phyloP scores from a whole-genome alignment of 2,329 filamentous ascomycete species.

The Lojkania enalia region DNA sequence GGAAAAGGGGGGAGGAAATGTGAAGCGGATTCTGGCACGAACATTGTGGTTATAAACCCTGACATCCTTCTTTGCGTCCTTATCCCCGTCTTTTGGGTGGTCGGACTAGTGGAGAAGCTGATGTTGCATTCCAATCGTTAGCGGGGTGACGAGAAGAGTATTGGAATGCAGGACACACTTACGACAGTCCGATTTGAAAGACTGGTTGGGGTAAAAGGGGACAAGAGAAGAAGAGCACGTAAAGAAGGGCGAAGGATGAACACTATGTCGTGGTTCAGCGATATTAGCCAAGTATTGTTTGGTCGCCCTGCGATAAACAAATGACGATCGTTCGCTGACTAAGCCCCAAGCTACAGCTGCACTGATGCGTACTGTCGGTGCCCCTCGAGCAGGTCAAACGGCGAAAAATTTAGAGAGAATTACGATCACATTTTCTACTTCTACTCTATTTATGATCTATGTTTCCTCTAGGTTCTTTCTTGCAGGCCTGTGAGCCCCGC shows the following conservation, averaged over 20 bases:
- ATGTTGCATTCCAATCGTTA: constrained; percentile 40
- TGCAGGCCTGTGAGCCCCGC: too few species aligned
- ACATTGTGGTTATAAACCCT: constrained; percentile 82
- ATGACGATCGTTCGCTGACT: constrained; percentile 25
- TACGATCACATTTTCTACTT: too few species aligned
- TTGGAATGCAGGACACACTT: constrained; percentile 23
- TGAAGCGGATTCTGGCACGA: constrained; percentile 52
- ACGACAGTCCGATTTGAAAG: neutral
- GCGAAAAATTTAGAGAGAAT: too few species aligned
- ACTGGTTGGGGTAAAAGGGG: neutral
- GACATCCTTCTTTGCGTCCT: constrained; percentile 58
- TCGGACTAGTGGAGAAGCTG: constrained; percentile 17
- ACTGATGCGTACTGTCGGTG: too few species aligned
- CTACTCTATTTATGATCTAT: too few species aligned
- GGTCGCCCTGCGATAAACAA: neutral
- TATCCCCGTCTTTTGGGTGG: constrained; percentile 23
- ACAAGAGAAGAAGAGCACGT: constrained; percentile 1
- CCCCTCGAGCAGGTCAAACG: too few species aligned
- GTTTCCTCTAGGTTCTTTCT: too few species aligned
- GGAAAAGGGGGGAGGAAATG: constrained; percentile 34
- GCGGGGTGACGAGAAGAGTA: constrained; percentile 26
- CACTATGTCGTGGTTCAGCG: too few species aligned
- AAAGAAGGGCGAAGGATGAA: too few species aligned
- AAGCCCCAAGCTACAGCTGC: constrained; percentile 5
- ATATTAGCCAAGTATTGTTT: neutral